Base-by-base conservation (phyloP, 202 grass and related monocot species). In the Schoenoplectus tabernaemontani region DNA sequence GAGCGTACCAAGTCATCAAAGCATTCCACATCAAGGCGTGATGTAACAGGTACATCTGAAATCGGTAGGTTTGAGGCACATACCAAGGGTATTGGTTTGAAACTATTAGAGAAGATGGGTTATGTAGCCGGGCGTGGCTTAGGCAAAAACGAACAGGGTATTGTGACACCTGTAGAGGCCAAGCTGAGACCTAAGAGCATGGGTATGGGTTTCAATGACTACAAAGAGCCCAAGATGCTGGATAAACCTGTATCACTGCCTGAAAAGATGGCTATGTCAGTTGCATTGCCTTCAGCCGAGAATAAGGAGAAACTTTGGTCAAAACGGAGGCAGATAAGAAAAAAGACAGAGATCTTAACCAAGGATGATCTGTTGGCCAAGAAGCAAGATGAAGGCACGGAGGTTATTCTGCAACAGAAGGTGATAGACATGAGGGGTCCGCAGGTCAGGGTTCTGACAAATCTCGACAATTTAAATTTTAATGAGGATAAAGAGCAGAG, bases 391-490 rank as follows among this genome's bases (percentile, higher is more conserved):
- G 86, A 92, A 48, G 66, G 88, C 2, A 79, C 85, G 4, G 36
- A 79, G 4, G 42, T 93, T 93, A 1, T 75, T 54, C 53, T 78
- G 36, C 82, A 89, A 3, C 89, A 87, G 82, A 97, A 94, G 81
- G 87, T 97, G 78, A 84, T 97, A 47, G 95, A 90, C 64, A 94
- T 94, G 95, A 83, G 91, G 67, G 91, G 94, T 33, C 91, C 87
- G 12, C 91, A 90, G 81, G 87, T 90, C n/a, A 84, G 89, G 26
- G 91, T 97, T 64, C 57, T 97, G 30, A 89, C 81, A 0, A 89
- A 87, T 16, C 71, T 97, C 78, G 90, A 89, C 58, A 89, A 92
- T 10, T 87, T 97, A 47, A 94, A 86, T 78, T 70, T 22, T 44
- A 91, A 97, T 50, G 86, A 89, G 5, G 84, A 90, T 81, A 92